Percentiles rank a stretch among this genome's conserved stretches.
These are phyloP conservation scores for Solanum ossicruentum DNA, from an alignment of 257 asterid species.

Conservation along the genomic window DNA sequence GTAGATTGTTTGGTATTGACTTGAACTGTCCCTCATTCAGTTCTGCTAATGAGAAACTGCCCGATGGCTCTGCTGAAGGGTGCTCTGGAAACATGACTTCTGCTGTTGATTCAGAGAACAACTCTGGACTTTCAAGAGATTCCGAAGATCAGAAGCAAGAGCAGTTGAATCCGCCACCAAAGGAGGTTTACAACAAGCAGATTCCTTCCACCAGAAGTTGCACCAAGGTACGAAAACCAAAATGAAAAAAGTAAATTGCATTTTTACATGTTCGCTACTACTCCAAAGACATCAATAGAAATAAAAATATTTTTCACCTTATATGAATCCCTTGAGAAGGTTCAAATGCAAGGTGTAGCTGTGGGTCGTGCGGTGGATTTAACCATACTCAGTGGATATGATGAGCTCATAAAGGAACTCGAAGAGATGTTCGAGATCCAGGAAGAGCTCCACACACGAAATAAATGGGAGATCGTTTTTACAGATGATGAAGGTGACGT, in stretches of 20 bases:
- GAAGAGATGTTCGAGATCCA: constrained; percentile 73
- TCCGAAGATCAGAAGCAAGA: constrained; percentile 29
- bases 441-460: constrained; percentile 53
- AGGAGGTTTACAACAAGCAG: constrained; percentile 50
- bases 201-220: constrained; percentile 60
- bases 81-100: constrained; percentile 3
- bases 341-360: constrained; percentile 95
- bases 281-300: neutral
- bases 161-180: constrained; percentile 18
- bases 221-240: constrained; percentile 49
- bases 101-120: constrained; percentile 49
- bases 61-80: constrained; percentile 18
- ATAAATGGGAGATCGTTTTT: constrained; percentile 72
- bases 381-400: constrained; percentile 47
- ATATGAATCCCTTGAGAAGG: constrained; percentile 30
- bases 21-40: constrained; percentile 38
- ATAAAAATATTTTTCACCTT: neutral
- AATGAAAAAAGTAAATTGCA: neutral
- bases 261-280: neutral
- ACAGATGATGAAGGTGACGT: constrained; percentile 84
- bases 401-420: constrained; percentile 57
- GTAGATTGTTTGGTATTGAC: constrained; percentile 80
- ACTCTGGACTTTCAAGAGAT: constrained; percentile 51
- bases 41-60: constrained; percentile 7
- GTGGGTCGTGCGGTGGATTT: constrained; percentile 91